Conservation (phyloP, 345 rosid genomes). For the Sonneratia alba region DNA sequence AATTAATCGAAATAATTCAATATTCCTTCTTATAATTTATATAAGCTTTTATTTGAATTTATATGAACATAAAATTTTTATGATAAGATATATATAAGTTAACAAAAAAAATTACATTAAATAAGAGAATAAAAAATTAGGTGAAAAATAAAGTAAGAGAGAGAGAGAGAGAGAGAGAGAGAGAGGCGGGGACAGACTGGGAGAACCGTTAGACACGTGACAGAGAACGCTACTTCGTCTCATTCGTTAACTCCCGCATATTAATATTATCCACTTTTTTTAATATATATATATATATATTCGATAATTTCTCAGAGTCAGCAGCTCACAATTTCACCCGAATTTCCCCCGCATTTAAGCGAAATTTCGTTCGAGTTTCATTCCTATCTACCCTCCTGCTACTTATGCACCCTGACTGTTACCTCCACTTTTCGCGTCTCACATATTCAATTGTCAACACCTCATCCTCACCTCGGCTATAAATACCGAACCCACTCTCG, state of each 20-base stretch:
- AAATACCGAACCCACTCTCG: conserved; percentile 1
- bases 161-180: neutral
- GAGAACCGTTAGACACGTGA: conserved; percentile 14
- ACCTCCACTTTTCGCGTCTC: neutral
- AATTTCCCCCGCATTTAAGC: conserved; percentile 8
- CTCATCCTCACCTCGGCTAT: neutral
- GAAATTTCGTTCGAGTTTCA: conserved; percentile 9
- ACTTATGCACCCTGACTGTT: neutral
- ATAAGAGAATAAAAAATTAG: neutral
- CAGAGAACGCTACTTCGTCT: neutral
- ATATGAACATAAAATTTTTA: too few species aligned
- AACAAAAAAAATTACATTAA: neutral
- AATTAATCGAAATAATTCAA: too few species aligned
- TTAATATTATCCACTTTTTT: conserved; percentile 4
- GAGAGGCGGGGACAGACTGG: neutral
- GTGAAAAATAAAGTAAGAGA: neutral
- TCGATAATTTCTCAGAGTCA: neutral
- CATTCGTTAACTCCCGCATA: conserved; percentile 1
- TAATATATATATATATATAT: neutral
- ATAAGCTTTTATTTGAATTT: too few species aligned
- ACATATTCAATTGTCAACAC: conserved; percentile 4
- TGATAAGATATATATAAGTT: too few species aligned
- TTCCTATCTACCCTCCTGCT: conserved; percentile 9
- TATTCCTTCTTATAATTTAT: too few species aligned
- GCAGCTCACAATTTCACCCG: neutral